phyloP scores from a whole-genome alignment of 2,329 filamentous ascomycete species.

The Fonsecaea nubica region DNA sequence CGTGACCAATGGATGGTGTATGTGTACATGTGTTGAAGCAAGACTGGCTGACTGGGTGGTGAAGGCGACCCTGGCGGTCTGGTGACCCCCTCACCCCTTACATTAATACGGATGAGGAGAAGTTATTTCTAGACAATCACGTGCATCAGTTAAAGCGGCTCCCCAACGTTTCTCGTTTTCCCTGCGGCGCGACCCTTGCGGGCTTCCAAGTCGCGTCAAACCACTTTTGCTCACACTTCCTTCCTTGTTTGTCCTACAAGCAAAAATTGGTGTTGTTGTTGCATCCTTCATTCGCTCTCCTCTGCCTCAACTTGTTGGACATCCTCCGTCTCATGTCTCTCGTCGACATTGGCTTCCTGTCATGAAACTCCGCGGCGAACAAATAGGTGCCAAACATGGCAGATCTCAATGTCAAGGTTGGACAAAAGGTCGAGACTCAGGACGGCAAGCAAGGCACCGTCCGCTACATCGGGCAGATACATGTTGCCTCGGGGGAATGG shows the following conservation, averaged over 20 bases:
- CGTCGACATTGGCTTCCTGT: constrained; percentile 12
- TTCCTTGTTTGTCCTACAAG: neutral
- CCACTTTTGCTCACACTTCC: neutral
- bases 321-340: neutral
- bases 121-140: neutral
- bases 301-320: neutral
- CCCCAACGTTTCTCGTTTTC: neutral
- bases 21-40: neutral
- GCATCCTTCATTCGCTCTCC: neutral
- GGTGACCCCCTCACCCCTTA: neutral
- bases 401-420: constrained; percentile 54
- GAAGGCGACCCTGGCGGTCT: neutral
- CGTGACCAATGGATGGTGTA: neutral
- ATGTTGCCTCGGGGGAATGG: constrained; percentile 86
- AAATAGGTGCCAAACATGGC: constrained; percentile 41
- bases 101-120: neutral
- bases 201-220: constrained; percentile 10
- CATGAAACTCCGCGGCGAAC: constrained; percentile 27
- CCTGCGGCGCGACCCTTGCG: constrained; percentile 3
- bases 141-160: neutral
- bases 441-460: constrained; percentile 79
- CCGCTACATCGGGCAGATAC: constrained; percentile 76
- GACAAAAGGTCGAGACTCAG: constrained; percentile 78
- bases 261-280: neutral
- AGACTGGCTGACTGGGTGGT: neutral